These are phyloP conservation scores for Begonia peltatifolia DNA, from an alignment of 306 rosid species.

Conservation along the genomic window DNA sequence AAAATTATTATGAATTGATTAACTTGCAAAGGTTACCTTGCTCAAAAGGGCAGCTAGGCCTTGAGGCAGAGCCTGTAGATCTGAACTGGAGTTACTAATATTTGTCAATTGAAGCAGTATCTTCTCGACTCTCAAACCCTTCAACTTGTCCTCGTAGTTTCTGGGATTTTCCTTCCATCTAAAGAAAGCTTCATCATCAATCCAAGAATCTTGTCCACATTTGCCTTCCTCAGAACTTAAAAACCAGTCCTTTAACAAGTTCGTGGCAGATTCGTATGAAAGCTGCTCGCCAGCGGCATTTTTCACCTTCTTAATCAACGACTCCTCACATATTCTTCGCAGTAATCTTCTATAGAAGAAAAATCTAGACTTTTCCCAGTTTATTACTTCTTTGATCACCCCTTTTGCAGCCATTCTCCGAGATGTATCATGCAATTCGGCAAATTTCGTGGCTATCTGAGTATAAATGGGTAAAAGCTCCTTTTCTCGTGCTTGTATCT, in stretches of 20 bases:
- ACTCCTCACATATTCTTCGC: slow-evolving; percentile 68
- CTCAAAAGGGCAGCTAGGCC: slow-evolving; percentile 85
- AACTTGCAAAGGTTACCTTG: slow-evolving; percentile 39
- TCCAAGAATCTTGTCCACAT: slow-evolving; percentile 51
- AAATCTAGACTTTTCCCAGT: slow-evolving; percentile 64
- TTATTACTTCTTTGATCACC: slow-evolving; percentile 68
- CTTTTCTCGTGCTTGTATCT: slow-evolving; percentile 73
- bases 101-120: slow-evolving; percentile 55
- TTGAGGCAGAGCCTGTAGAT: slow-evolving; percentile 83
- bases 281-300: slow-evolving; percentile 81
- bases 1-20: too few relatives aligned
- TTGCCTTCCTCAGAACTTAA: slow-evolving; percentile 35
- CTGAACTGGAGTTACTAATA: slow-evolving; percentile 55
- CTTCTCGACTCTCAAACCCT: slow-evolving; percentile 76
- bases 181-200: slow-evolving; percentile 70
- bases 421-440: slow-evolving; percentile 92
- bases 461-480: slow-evolving; percentile 86
- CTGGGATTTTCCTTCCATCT: slow-evolving; percentile 54
- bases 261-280: slow-evolving; percentile 47
- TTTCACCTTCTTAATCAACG: slow-evolving; percentile 50
- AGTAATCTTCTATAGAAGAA: slow-evolving; percentile 69
- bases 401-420: slow-evolving; percentile 95
- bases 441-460: slow-evolving; percentile 86
- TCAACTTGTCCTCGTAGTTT: slow-evolving; percentile 61
- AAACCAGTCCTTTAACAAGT: slow-evolving; percentile 61